A percentile compares a stretch with the other conserved stretches of the same genome.
phyloP scores from a whole-genome alignment of 2,329 filamentous ascomycete species.

The Apiospora saccharicola region DNA sequence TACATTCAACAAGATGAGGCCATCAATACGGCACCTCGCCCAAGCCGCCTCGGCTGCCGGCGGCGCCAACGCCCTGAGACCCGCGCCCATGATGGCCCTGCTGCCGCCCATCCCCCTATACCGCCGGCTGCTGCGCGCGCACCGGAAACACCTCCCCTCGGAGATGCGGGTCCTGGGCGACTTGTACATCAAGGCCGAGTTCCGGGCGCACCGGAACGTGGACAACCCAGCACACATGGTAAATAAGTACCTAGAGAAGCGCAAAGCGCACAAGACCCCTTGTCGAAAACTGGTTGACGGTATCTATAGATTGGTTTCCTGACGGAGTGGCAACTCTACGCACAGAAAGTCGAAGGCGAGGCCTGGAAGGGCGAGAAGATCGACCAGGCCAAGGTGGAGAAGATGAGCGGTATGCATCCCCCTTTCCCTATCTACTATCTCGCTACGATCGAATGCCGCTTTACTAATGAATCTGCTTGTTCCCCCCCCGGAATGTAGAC shows the following conservation, averaged over 20 bases:
- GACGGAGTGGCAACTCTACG: slow-evolving; percentile 95
- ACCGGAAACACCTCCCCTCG: slow-evolving; percentile 77
- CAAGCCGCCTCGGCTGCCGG: slow-evolving; percentile 42
- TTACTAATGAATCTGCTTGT: not conserved
- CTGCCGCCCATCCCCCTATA: slow-evolving; percentile 91
- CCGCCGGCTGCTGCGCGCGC: slow-evolving; percentile 83
- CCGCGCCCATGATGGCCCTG: slow-evolving; percentile 64
- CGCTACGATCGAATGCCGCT: not conserved
- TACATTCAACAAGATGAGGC: slow-evolving; percentile 36
- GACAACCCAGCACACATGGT: slow-evolving; percentile 95
- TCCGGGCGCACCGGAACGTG: slow-evolving; percentile 80
- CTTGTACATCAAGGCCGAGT: slow-evolving; percentile 92
- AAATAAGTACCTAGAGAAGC: slow-evolving; percentile 43
- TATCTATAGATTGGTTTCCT: slow-evolving; percentile 83
- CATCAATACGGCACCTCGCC: slow-evolving; percentile 43
- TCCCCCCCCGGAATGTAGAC: slow-evolving; percentile 59
- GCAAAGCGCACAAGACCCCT: too few species aligned
- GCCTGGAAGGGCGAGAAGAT: slow-evolving; percentile 85
- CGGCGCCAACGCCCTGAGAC: slow-evolving; percentile 40
- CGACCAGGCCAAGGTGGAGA: slow-evolving; percentile 83
- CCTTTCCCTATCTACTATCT: not conserved
- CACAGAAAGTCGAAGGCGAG: slow-evolving; percentile 89
- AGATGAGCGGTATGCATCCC: slow-evolving; percentile 82
- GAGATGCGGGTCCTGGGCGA: slow-evolving; percentile 87
- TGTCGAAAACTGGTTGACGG: too few species aligned